These are phyloP conservation scores for Endogone sp. DNA, from an alignment of 192 early-diverging fungal genomes.

Conservation along the genomic window DNA sequence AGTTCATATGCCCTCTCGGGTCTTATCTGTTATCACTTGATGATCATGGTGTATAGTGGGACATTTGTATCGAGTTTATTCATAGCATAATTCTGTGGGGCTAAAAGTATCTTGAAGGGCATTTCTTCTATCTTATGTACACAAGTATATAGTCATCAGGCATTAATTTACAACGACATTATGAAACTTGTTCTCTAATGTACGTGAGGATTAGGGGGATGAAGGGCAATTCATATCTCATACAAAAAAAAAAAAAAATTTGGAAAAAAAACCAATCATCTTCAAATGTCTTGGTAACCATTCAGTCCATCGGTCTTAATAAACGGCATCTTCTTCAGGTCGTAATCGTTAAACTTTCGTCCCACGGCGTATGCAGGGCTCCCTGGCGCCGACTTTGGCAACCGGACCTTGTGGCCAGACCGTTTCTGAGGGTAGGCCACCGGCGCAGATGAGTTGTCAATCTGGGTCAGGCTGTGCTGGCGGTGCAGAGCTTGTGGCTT, in stretches of 20 bases:
- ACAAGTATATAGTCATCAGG: neutral
- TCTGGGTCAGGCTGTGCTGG: neutral
- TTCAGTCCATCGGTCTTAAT: neutral
- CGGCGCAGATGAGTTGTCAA: neutral
- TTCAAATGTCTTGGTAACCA: neutral
- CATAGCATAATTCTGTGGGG: too few relatives aligned
- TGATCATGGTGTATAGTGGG: too few relatives aligned
- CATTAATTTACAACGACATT: neutral
- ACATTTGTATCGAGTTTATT: neutral
- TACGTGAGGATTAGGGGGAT: neutral
- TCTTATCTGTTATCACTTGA: too few relatives aligned
- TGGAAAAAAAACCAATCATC: neutral
- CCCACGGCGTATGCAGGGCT: neutral
- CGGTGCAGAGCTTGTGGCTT: neutral
- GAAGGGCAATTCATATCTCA: neutral
- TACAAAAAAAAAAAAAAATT: neutral
- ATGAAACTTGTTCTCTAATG: neutral
- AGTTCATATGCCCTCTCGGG: too few relatives aligned
- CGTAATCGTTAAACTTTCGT: neutral
- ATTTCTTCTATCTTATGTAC: too few relatives aligned
- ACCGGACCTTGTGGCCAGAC: neutral
- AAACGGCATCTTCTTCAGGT: neutral
- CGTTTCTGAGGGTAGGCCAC: neutral
- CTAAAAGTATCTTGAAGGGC: too few relatives aligned
- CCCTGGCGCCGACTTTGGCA: neutral